Evolutionary conservation across 2,329 filamentous ascomycete species (phyloP).

Genomic region (Aureobasidium uvarum): DNA sequence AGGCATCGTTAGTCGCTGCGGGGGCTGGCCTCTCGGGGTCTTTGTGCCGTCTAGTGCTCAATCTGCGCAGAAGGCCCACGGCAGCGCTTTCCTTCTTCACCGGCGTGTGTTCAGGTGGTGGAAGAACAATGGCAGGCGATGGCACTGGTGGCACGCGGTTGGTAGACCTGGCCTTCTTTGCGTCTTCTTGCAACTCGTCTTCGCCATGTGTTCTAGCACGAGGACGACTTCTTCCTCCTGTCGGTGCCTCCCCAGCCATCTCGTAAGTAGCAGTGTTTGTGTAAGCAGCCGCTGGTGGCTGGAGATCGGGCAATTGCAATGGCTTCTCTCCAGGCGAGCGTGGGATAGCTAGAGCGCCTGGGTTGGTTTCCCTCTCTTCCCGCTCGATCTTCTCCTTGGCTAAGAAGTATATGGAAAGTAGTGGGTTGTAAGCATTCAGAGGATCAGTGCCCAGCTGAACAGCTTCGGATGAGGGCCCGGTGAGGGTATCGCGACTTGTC

Average conservation of each 20-base stretch:
- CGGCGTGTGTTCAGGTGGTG: conserved; percentile 48
- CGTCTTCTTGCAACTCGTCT: conserved; percentile 75
- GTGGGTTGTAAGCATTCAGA: conserved; percentile 86
- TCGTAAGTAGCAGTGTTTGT: conserved; percentile 85
- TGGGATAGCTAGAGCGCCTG: conserved; percentile 59
- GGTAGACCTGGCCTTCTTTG: conserved; percentile 60
- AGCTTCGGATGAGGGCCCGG: conserved; percentile 79
- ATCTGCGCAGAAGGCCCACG: conserved; percentile 77
- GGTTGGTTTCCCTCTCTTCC: conserved; percentile 61
- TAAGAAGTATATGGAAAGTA: conserved; percentile 92
- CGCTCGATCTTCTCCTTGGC: conserved; percentile 92
- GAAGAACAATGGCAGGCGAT: conserved; percentile 45
- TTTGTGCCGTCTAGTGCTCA: conserved; percentile 80
- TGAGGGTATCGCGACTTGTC: conserved; percentile 82
- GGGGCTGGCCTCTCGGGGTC: conserved; percentile 60
- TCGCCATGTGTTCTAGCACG: conserved; percentile 91
- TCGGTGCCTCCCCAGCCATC: conserved; percentile 83
- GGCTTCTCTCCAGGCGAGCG: conserved; percentile 56
- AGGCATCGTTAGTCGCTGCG: conserved; percentile 69
- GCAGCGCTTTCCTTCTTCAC: conserved; percentile 84
- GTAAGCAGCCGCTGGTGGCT: conserved; percentile 79
- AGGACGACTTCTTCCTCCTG: conserved; percentile 76
- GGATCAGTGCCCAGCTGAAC: conserved; percentile 81
- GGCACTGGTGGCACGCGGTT: conserved; percentile 55
- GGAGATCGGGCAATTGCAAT: conserved; percentile 68